Evolutionary conservation across 2,329 filamentous ascomycete species (phyloP).

Genomic region (Claviceps maximensis): DNA sequence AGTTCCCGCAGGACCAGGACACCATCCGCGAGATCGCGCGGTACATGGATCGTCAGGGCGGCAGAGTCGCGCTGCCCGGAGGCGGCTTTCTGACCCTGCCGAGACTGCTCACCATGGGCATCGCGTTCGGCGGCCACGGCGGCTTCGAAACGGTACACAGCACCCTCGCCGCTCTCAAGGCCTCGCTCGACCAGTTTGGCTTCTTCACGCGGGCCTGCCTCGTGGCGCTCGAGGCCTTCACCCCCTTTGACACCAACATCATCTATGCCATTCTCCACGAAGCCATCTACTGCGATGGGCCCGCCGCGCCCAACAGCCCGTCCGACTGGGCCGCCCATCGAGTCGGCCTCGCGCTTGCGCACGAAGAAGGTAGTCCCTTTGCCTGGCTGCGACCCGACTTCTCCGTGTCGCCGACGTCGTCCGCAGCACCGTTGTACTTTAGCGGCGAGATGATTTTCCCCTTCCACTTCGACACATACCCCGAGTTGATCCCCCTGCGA

Average conservation of each 20-base stretch:
- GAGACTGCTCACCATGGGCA: conserved; percentile 65
- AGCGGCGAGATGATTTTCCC: conserved; percentile 89
- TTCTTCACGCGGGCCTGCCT: conserved; percentile 62
- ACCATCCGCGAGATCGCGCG: conserved; percentile 52
- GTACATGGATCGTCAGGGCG: conserved; percentile 44
- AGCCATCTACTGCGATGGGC: conserved; percentile 67
- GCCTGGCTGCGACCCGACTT: conserved; percentile 32
- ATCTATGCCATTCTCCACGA: conserved; percentile 85
- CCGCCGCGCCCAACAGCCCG: conserved; percentile 44
- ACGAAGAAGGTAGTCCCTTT: conserved; percentile 24
- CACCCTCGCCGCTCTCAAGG: conserved; percentile 53
- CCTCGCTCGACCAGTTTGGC: conserved; percentile 65
- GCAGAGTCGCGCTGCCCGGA: conserved; percentile 47
- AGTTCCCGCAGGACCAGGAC: conserved; percentile 69
- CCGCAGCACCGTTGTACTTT: conserved; percentile 51
- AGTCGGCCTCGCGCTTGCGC: conserved; percentile 33
- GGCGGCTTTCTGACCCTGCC: conserved; percentile 61
- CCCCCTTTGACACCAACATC: conserved; percentile 60
- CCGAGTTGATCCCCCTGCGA: conserved; percentile 57
- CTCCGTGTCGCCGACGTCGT: conserved; percentile 13
- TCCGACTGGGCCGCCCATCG: conserved; percentile 66
- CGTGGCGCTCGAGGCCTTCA: conserved; percentile 50
- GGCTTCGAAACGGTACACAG: conserved; percentile 65
- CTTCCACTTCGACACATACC: conserved; percentile 70
- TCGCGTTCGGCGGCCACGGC: conserved; percentile 66